phyloP scores from a whole-genome alignment of 2,329 filamentous ascomycete species.

The Colletotrichum sp. region DNA sequence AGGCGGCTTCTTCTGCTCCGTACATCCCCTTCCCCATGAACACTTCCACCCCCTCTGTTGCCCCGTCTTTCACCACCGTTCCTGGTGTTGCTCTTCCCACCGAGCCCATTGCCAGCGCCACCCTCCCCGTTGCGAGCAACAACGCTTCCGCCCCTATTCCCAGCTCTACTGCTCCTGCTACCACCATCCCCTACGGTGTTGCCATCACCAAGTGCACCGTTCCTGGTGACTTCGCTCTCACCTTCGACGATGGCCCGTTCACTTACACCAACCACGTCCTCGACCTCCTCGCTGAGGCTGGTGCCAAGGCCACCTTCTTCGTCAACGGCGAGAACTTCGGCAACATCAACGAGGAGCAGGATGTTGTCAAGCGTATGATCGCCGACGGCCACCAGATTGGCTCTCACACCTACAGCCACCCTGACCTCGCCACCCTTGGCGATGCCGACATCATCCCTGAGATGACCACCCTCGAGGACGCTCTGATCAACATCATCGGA shows the following conservation, averaged over 20 bases:
- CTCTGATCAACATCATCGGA: slow-evolving; percentile 46
- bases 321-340: slow-evolving; percentile 45
- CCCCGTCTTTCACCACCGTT: slow-evolving; percentile 1
- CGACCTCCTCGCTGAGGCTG: slow-evolving; percentile 35
- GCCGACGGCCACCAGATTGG: slow-evolving; percentile 50
- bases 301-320: slow-evolving; percentile 46
- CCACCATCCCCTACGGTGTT: slow-evolving; percentile 31
- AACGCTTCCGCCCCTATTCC: background rate
- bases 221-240: slow-evolving; percentile 45
- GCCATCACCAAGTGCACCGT: slow-evolving; percentile 38
- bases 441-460: slow-evolving; percentile 38
- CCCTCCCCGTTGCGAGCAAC: slow-evolving; percentile 15
- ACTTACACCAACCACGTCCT: slow-evolving; percentile 46
- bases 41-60: background rate
- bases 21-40: slow-evolving; percentile 9
- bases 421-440: slow-evolving; percentile 41
- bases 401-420: slow-evolving; percentile 44
- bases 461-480: slow-evolving; percentile 50
- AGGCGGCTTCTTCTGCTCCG: background rate
- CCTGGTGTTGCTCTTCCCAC: slow-evolving; percentile 12
- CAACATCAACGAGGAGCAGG: slow-evolving; percentile 43
- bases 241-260: slow-evolving; percentile 53
- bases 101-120: slow-evolving; percentile 3
- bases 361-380: slow-evolving; percentile 46
- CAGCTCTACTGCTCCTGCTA: slow-evolving; percentile 36